Conservation (phyloP, 768 basidiomycete species). For the Tulasnella sp. region DNA sequence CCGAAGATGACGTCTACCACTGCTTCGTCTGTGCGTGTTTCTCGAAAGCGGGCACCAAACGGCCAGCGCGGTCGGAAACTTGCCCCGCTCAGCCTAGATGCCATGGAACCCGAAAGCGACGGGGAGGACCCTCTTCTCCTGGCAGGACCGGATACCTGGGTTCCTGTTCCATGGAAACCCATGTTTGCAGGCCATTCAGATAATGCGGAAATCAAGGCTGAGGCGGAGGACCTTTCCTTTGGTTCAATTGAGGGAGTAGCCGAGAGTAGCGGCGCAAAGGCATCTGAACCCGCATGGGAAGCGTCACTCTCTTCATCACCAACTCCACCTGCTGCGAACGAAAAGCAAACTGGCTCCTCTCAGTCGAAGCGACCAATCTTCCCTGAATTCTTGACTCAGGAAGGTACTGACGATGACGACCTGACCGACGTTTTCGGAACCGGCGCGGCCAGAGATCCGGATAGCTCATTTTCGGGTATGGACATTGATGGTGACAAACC, state of each 20-base stretch:
- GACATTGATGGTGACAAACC: slow-evolving; percentile 7
- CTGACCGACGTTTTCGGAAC: too few species aligned
- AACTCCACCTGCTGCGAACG: too few species aligned
- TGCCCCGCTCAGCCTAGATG: background rate
- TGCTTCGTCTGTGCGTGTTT: too few species aligned
- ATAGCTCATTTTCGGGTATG: slow-evolving; percentile 7
- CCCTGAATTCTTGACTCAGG: too few species aligned
- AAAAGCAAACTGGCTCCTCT: too few species aligned
- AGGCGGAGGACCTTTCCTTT: background rate
- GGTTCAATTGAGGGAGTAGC: too few species aligned
- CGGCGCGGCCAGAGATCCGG: background rate
- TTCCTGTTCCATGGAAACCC: slow-evolving; percentile 8
- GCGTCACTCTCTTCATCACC: too few species aligned
- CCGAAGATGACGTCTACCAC: background rate
- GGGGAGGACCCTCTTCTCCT: slow-evolving; percentile 7
- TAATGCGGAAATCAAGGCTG: background rate
- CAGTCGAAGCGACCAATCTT: too few species aligned
- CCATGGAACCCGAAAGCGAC: background rate
- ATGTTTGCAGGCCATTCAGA: background rate
- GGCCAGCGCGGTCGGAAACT: background rate
- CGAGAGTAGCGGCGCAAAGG: too few species aligned
- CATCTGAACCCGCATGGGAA: too few species aligned
- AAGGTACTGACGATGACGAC: too few species aligned
- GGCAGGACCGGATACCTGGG: background rate
- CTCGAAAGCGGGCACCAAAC: too few species aligned